These are phyloP conservation scores for Colletotrichum tropicicola DNA, from an alignment of 2,329 filamentous ascomycete genomes.

Conservation along the genomic window DNA sequence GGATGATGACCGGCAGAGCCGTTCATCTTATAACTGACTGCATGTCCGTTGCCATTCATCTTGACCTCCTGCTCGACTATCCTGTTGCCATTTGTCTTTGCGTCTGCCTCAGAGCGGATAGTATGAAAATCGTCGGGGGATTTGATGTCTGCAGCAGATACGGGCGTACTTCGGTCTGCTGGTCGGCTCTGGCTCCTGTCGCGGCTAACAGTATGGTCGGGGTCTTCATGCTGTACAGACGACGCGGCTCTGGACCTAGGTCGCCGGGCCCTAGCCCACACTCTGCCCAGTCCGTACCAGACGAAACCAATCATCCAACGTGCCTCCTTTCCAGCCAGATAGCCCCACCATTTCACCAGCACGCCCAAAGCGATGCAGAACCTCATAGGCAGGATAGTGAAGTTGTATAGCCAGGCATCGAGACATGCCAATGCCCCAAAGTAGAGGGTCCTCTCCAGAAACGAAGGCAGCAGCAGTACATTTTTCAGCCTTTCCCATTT, in stretches of 20 bases:
- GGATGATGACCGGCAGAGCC: conserved; percentile 15
- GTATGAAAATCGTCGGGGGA: not conserved
- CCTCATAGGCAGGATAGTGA: conserved; percentile 91
- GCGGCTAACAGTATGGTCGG: conserved; percentile 5
- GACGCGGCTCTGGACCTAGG: conserved; percentile 10
- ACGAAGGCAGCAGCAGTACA: conserved; percentile 82
- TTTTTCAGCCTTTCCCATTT: conserved; percentile 94
- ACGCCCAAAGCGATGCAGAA: conserved; percentile 85
- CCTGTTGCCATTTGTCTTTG: conserved; percentile 27
- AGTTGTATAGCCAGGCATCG: conserved; percentile 95
- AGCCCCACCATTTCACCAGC: conserved; percentile 80
- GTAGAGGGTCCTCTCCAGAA: conserved; percentile 83
- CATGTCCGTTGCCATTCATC: not conserved
- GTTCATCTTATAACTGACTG: conserved; percentile 17
- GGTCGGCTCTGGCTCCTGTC: conserved; percentile 20
- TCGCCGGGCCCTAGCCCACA: conserved; percentile 73
- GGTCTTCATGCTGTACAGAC: conserved; percentile 1
- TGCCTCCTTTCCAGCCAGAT: conserved; percentile 76
- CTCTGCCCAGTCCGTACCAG: conserved; percentile 76
- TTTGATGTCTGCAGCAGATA: not conserved
- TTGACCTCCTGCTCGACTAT: conserved; percentile 35
- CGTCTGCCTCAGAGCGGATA: not conserved
- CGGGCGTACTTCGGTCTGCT: not conserved
- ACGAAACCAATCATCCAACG: conserved; percentile 80
- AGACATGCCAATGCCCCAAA: conserved; percentile 93